Evolutionary conservation across 208 protist species (phyloP).

Genomic region (Trypanosoma brucei): DNA sequence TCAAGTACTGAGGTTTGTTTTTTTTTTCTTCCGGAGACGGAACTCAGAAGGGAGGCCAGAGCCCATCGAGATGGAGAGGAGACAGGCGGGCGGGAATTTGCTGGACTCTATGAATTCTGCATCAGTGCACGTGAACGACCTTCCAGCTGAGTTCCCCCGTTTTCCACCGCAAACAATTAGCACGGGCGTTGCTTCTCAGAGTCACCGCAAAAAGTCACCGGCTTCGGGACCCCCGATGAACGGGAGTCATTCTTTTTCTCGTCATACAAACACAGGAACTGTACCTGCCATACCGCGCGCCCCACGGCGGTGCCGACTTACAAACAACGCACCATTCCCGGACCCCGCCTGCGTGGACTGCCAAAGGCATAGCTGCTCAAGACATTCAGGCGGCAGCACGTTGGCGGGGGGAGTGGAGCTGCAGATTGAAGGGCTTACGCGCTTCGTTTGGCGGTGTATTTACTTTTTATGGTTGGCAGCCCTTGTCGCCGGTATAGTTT

Average conservation of each 20-base stretch:
- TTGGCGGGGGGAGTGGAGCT: conserved; percentile 59
- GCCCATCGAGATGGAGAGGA: no score
- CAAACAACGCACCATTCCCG: neutral
- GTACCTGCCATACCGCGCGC: conserved; percentile 18
- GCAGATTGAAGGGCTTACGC: conserved; percentile 67
- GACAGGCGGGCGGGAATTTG: no score
- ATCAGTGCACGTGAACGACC: no score
- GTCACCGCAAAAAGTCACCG: neutral
- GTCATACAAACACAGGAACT: neutral
- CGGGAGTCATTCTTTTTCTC: neutral
- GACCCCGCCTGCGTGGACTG: neutral
- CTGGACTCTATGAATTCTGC: no score
- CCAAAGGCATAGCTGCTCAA: neutral
- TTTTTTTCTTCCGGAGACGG: no score
- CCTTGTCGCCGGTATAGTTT: conserved; percentile 42
- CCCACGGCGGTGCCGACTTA: conserved; percentile 8
- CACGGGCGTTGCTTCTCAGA: no score
- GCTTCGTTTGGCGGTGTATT: conserved; percentile 31
- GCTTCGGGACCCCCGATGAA: neutral
- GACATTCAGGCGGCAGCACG: neutral
- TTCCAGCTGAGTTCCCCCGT: no score
- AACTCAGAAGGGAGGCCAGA: no score
- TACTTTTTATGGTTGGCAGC: conserved; percentile 60
- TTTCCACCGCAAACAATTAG: no score
- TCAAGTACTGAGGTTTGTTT: no score